Evolutionary conservation across 208 protist species (phyloP), one percentile per base, ranked within the genome.

Genomic region (Trypanosoma platydactyli): DNA sequence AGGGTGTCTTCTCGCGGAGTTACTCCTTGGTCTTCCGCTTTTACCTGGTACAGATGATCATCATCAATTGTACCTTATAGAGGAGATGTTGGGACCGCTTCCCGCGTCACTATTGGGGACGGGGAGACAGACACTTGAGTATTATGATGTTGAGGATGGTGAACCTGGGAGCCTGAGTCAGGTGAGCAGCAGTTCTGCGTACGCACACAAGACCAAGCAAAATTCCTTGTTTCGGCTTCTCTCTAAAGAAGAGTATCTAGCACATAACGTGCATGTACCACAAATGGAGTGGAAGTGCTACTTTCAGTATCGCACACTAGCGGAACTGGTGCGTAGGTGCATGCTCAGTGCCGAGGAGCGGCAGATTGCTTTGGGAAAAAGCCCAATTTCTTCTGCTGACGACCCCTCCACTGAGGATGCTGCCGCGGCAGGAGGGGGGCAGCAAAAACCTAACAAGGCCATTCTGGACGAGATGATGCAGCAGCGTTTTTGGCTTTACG

Each of bases 1-100:
- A n/a, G 98, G 97, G 5, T 99, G 97, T 71, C 87, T 99, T 44
- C 81, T 98, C 22, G 96, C 92, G 45, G 97, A 99, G 79, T 76
- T 99, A 27, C 88, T 95, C 52, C 88, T 94, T 16, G 98, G 97
- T 22, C 80, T 97, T 51, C 97, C 98, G 25, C 67, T 99, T 38
- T 94, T 99, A 65, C 92, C 94, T 0, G 97, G 97, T 12, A 79
- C 79, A 42, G 94, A 94, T 44, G 92, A 97, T 62, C 73, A 92
- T 45, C 94, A 98, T 56, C 97, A 98, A 81, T 75, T 98, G 7
- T 76, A 74, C 20, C 90, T 92, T 45, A 98, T 98, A n/a, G 94
- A 98, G 79, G 94, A 98, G 66, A 86, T 97, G 54, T 41, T 98
- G 7, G 95, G 91, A 2, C 76, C 83, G 49, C 80, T 97, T 20